phyloP scores from a whole-genome alignment of 179 eudicot genomes.

The Pouteria campechiana region DNA sequence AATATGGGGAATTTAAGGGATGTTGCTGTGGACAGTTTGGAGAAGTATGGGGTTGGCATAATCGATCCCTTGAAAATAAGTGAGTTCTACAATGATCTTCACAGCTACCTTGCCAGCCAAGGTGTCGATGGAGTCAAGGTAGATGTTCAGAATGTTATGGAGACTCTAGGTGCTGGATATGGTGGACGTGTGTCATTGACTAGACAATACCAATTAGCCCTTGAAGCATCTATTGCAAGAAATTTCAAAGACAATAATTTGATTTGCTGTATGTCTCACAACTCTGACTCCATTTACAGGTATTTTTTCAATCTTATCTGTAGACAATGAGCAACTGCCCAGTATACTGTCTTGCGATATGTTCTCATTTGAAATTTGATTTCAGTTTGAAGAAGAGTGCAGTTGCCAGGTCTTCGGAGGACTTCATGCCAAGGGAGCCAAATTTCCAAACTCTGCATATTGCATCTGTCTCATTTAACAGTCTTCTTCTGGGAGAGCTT shows the following conservation, averaged over 20 bases:
- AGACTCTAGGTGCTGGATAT: constrained; percentile 53
- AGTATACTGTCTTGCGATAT: background rate
- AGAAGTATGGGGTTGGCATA: constrained; percentile 55
- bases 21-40: constrained; percentile 62
- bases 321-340: background rate
- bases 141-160: constrained; percentile 59
- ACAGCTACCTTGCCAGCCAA: constrained; percentile 49
- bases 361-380: too few species aligned
- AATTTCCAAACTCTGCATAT: constrained; percentile 59
- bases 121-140: constrained; percentile 85
- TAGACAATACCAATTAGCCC: constrained; percentile 40
- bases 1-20: constrained; percentile 55
- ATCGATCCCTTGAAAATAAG: constrained; percentile 48
- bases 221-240: constrained; percentile 50
- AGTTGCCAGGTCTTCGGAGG: constrained; percentile 75
- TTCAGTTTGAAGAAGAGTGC: constrained; percentile 53
- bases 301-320: constrained; percentile 1
- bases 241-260: constrained; percentile 54
- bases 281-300: constrained; percentile 70
- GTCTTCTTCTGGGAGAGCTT: constrained; percentile 67
- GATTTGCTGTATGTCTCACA: constrained; percentile 76
- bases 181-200: constrained; percentile 73
- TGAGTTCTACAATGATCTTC: constrained; percentile 60
- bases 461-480: constrained; percentile 61
- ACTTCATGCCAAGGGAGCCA: constrained; percentile 69